phyloP scores from a whole-genome alignment of 257 asterid species.

The Solanum phureja region DNA sequence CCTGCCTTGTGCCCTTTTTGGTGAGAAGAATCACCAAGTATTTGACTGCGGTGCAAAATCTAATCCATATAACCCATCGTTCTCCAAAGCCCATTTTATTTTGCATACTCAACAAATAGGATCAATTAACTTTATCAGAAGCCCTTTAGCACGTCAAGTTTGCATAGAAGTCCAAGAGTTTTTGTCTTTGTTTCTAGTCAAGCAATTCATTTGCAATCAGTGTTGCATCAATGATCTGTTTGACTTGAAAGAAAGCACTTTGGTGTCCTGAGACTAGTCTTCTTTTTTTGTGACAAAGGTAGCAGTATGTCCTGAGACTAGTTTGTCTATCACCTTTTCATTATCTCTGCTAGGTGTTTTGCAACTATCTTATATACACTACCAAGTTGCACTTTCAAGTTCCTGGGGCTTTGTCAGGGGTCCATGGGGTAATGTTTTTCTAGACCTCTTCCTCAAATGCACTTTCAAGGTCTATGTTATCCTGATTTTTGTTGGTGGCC shows the following conservation, averaged over 20 bases:
- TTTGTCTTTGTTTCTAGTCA: not conserved
- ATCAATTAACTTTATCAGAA: not conserved
- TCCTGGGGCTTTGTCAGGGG: not conserved
- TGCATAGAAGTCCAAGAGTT: not conserved
- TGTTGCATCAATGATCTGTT: not conserved
- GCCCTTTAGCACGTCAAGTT: not conserved
- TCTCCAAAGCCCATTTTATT: not conserved
- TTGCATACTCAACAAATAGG: not conserved
- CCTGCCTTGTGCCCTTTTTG: not conserved
- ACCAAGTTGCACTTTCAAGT: not conserved
- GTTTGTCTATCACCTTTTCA: not conserved
- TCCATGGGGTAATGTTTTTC: not conserved
- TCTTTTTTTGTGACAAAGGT: too few species aligned
- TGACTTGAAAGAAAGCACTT: not conserved
- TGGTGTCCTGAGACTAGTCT: not conserved
- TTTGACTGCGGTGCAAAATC: not conserved
- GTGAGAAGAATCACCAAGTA: not conserved
- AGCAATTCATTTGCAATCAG: not conserved
- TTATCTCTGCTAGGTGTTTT: not conserved
- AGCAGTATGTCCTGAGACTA: not conserved
- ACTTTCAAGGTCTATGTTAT: not conserved
- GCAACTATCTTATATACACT: not conserved
- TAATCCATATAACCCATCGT: not conserved
- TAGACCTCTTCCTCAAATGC: not conserved
- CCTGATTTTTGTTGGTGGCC: not conserved